phyloP scores from a whole-genome alignment of 2,329 filamentous ascomycete genomes.

The Penicillium sp. region DNA sequence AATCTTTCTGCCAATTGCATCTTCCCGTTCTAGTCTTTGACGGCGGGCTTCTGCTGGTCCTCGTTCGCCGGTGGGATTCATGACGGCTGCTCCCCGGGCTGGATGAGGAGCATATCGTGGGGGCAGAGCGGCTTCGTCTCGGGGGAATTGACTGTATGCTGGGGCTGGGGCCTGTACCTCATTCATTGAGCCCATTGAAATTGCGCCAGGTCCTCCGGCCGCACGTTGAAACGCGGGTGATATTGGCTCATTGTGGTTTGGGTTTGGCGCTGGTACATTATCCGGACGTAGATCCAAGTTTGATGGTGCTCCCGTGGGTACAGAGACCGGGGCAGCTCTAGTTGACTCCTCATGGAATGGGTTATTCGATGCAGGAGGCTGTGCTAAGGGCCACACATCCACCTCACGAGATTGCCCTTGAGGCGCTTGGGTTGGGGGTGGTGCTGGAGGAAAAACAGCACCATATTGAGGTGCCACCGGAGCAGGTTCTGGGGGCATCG shows the following conservation, averaged over 20 bases:
- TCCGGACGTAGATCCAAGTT: background rate
- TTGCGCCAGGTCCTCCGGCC: slow-evolving; percentile 64
- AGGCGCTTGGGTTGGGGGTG: slow-evolving; percentile 33
- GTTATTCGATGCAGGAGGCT: background rate
- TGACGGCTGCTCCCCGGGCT: slow-evolving; percentile 25
- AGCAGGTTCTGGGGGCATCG: slow-evolving; percentile 54
- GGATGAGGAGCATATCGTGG: slow-evolving; percentile 28
- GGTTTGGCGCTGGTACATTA: background rate
- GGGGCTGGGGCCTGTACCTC: slow-evolving; percentile 53
- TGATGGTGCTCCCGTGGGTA: background rate
- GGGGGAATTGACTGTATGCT: slow-evolving; percentile 39
- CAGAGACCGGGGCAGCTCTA: background rate
- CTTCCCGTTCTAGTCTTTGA: slow-evolving; percentile 67
- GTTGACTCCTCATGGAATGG: background rate
- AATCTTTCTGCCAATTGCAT: slow-evolving; percentile 57
- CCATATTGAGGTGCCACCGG: slow-evolving; percentile 48
- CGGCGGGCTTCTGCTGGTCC: slow-evolving; percentile 53
- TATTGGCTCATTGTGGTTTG: slow-evolving; percentile 43
- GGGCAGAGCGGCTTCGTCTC: slow-evolving; percentile 22
- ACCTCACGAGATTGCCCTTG: slow-evolving; percentile 1
- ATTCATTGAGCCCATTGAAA: slow-evolving; percentile 61
- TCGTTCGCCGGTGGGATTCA: slow-evolving; percentile 24
- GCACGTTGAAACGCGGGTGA: slow-evolving; percentile 64
- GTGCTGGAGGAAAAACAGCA: slow-evolving; percentile 59
- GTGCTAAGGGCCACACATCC: background rate